Evolutionary conservation across 2,329 filamentous ascomycete species (phyloP).

Genomic region (Thelonectria olida): DNA sequence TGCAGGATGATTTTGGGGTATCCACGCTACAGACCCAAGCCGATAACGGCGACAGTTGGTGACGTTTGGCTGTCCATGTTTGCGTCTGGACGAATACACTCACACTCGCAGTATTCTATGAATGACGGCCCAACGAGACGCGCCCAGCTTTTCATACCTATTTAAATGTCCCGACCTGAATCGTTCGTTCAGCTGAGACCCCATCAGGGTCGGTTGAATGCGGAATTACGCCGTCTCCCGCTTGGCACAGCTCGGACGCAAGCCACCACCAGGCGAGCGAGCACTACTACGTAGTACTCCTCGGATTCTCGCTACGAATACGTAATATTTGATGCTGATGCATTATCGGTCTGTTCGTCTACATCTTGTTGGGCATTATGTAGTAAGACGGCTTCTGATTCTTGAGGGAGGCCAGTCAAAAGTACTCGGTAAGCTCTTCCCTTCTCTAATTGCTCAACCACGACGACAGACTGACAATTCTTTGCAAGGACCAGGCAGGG

Average conservation of each 20-base stretch:
- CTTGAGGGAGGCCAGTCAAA: no score
- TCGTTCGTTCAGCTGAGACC: constrained; percentile 21
- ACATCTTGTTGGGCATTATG: no score
- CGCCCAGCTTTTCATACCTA: constrained; percentile 3
- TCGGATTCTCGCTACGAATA: no score
- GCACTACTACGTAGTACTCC: no score
- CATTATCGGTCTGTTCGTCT: neutral
- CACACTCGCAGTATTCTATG: neutral
- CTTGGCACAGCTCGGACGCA: constrained; percentile 11
- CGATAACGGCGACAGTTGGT: constrained; percentile 41
- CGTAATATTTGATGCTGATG: neutral
- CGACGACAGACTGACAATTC: no score
- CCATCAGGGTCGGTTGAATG: constrained; percentile 19
- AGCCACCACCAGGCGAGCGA: no score
- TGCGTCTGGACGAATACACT: neutral
- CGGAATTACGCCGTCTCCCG: constrained; percentile 18
- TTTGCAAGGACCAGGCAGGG: neutral
- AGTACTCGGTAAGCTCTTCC: no score
- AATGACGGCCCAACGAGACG: neutral
- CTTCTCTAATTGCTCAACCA: no score
- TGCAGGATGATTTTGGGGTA: no score
- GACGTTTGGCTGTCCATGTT: constrained; percentile 24
- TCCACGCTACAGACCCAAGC: constrained; percentile 38
- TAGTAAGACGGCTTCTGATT: no score
- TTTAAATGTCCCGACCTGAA: neutral